Percentiles rank a stretch among this genome's conserved stretches.
Evolutionary conservation across 768 basidiomycete species (phyloP).

Genomic region (Lyophyllum shimeji): DNA sequence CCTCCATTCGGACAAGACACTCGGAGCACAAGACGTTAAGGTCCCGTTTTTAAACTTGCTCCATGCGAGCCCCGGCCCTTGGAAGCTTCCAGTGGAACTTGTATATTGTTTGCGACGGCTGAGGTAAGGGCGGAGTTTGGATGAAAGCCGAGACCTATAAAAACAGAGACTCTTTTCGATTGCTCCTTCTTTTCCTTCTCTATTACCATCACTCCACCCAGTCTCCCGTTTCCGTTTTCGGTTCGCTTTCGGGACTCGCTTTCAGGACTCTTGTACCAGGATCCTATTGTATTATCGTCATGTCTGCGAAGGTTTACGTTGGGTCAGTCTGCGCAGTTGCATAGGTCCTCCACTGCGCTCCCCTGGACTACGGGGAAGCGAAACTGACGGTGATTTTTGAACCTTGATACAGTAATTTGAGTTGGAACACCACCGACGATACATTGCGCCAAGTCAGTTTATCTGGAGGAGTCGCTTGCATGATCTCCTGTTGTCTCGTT

Average conservation of each 20-base stretch:
- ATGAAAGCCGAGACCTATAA: slow-evolving; percentile 44
- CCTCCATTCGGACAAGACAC: slow-evolving; percentile 10
- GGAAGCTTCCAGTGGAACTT: slow-evolving; percentile 12
- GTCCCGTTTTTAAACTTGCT: not conserved
- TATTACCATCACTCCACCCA: slow-evolving; percentile 49
- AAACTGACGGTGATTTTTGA: slow-evolving; percentile 58
- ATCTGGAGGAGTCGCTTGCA: slow-evolving; percentile 33
- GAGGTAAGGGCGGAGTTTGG: slow-evolving; percentile 45
- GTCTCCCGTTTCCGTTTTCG: slow-evolving; percentile 53
- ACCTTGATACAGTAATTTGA: slow-evolving; percentile 79
- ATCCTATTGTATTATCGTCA: slow-evolving; percentile 61
- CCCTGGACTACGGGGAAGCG: slow-evolving; percentile 46
- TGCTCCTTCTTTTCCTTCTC: slow-evolving; percentile 35
- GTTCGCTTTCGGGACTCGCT: slow-evolving; percentile 58
- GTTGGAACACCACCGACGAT: slow-evolving; percentile 96
- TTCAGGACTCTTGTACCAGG: slow-evolving; percentile 51
- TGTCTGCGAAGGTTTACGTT: slow-evolving; percentile 89
- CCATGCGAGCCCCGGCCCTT: not conserved
- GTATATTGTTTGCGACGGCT: slow-evolving; percentile 9
- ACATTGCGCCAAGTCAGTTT: slow-evolving; percentile 84
- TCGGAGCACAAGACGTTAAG: slow-evolving; percentile 11
- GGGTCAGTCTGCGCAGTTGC: slow-evolving; percentile 80
- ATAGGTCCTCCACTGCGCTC: slow-evolving; percentile 45
- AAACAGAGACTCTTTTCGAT: slow-evolving; percentile 26
- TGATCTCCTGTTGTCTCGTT: slow-evolving; percentile 31